These are phyloP conservation scores for Aspergillus fumigatiaffinis DNA, from an alignment of 2,329 filamentous ascomycete species.

Conservation along the genomic window DNA sequence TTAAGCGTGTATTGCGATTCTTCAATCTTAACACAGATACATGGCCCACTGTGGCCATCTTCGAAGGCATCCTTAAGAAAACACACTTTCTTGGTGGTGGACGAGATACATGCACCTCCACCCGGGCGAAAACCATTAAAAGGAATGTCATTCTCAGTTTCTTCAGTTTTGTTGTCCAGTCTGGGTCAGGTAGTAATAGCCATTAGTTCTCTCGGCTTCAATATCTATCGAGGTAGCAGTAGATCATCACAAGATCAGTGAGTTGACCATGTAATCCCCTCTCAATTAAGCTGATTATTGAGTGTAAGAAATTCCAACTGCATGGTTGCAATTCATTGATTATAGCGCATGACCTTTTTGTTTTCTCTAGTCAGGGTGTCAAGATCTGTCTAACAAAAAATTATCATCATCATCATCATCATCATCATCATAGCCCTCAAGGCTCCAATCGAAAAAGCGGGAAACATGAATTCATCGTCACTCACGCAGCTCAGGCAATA, in stretches of 20 bases:
- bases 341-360: neutral
- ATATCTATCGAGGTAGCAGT: neutral
- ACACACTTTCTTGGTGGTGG: neutral
- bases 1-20: neutral
- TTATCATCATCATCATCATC: neutral
- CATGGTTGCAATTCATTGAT: neutral
- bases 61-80: neutral
- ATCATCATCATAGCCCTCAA: neutral
- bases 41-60: neutral
- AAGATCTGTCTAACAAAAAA: neutral
- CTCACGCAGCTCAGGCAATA: conserved; percentile 17
- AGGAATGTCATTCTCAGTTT: neutral
- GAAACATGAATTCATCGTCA: conserved; percentile 3
- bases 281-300: no score
- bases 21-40: neutral
- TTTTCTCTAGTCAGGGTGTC: neutral
- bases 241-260: neutral
- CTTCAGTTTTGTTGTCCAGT: neutral
- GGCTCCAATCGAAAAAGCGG: conserved; percentile 17
- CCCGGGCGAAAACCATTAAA: neutral
- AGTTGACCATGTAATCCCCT: neutral
- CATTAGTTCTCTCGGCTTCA: neutral
- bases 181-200: no score
- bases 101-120: neutral
- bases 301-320: no score